Conservation (phyloP, 768 basidiomycete genomes). For the Pholiota conissans region DNA sequence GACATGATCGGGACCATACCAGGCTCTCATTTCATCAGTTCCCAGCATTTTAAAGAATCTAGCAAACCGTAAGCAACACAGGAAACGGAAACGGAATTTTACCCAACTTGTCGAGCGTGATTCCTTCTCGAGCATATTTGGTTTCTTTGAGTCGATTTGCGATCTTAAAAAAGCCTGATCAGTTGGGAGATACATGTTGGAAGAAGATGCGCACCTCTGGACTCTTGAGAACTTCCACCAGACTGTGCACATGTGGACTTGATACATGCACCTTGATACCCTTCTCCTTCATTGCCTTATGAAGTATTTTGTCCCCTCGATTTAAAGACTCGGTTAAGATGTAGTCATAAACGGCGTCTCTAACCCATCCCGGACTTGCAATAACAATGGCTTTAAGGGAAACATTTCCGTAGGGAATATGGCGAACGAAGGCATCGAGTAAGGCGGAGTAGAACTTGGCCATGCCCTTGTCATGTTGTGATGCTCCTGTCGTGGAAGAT, state of each 20-base stretch:
- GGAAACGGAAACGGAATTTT: conserved; percentile 25
- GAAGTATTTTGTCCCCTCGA: conserved; percentile 81
- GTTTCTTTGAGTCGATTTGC: conserved; percentile 83
- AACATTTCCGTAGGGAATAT: conserved; percentile 80
- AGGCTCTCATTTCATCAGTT: conserved; percentile 91
- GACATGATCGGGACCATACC: conserved; percentile 98
- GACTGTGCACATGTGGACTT: conserved; percentile 93
- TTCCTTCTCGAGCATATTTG: conserved; percentile 93
- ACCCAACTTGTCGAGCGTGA: conserved; percentile 76
- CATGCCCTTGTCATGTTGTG: conserved; percentile 92
- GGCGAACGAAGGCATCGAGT: conserved; percentile 84
- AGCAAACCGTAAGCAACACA: background rate
- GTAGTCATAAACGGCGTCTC: conserved; percentile 84
- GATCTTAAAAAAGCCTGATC: conserved; percentile 47
- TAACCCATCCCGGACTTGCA: conserved; percentile 95
- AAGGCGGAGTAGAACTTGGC: conserved; percentile 79
- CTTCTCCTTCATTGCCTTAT: conserved; percentile 76
- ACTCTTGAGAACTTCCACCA: conserved; percentile 92
- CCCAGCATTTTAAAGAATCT: conserved; percentile 99
- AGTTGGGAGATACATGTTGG: background rate
- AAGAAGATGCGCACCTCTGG: conserved; percentile 70
- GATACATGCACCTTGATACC: conserved; percentile 88
- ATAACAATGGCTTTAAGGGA: conserved; percentile 89
- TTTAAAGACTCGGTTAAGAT: conserved; percentile 79
- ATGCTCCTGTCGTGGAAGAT: conserved; percentile 74